These are phyloP conservation scores for Exidia glandulosa DNA, from an alignment of 768 basidiomycete species.

Conservation along the genomic window DNA sequence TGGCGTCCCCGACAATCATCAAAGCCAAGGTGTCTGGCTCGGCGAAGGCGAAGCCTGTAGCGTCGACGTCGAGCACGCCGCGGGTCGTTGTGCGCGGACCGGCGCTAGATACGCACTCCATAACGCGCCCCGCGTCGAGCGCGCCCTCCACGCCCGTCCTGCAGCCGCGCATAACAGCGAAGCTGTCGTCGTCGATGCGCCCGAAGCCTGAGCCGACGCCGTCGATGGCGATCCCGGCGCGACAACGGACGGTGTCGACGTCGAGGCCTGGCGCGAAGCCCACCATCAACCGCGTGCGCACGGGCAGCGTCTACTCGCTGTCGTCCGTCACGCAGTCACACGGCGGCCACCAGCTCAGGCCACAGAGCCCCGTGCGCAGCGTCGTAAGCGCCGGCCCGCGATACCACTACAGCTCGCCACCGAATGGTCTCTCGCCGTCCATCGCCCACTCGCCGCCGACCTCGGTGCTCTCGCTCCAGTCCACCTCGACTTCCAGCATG, in stretches of 20 bases:
- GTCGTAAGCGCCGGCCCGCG: neutral
- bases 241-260: constrained; percentile 8
- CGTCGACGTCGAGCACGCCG: constrained; percentile 22
- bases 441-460: neutral
- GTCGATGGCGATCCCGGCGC: constrained; percentile 11
- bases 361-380: neutral
- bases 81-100: constrained; percentile 13
- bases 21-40: constrained; percentile 52
- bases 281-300: neutral
- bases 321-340: neutral
- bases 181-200: constrained; percentile 42
- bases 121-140: constrained; percentile 12
- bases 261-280: neutral
- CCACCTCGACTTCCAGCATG: neutral
- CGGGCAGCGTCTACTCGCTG: neutral
- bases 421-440: neutral
- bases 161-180: constrained; percentile 15
- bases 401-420: neutral
- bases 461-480: neutral
- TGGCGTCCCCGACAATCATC: constrained; percentile 15
- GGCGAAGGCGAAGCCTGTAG: constrained; percentile 23
- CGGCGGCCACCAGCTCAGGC: neutral
- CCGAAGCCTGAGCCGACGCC: constrained; percentile 42
- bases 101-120: constrained; percentile 8
- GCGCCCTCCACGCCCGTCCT: constrained; percentile 13